Evolutionary conservation across 345 rosid species (phyloP).

Genomic region (Hibiscus trionum): DNA sequence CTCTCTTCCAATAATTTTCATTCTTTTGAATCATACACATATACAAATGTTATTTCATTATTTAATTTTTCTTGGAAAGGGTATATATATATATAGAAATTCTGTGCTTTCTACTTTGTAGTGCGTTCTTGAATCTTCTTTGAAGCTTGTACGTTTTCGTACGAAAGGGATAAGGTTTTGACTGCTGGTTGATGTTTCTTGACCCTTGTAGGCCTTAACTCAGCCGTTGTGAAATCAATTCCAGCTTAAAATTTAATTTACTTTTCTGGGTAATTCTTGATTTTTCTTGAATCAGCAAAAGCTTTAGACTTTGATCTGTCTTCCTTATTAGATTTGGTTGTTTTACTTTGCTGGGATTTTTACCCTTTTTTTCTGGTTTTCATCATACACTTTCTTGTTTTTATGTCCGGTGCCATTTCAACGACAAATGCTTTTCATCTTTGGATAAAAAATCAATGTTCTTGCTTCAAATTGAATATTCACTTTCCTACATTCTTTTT

Average conservation of each 20-base stretch:
- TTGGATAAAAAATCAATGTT: no score
- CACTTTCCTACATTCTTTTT: neutral
- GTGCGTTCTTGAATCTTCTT: constrained; percentile 10
- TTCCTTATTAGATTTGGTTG: neutral
- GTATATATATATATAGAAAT: neutral
- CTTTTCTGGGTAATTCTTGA: neutral
- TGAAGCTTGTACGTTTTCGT: neutral
- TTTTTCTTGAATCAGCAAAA: neutral
- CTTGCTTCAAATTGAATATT: neutral
- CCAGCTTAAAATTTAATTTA: neutral
- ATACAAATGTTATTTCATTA: neutral
- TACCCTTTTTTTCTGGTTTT: no score
- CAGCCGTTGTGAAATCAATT: neutral
- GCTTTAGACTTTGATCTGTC: neutral
- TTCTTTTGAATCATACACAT: neutral
- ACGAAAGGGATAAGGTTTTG: neutral
- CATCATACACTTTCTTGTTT: no score
- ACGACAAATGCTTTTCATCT: no score
- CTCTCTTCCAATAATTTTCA: neutral
- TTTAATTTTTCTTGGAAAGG: neutral
- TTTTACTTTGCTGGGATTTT: no score
- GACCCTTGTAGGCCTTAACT: neutral
- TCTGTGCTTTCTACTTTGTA: neutral
- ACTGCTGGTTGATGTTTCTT: neutral
- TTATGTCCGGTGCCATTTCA: no score